These are phyloP conservation scores for Phycomyces blakesleeanus DNA, from an alignment of 192 early-diverging fungal genomes.

Conservation along the genomic window DNA sequence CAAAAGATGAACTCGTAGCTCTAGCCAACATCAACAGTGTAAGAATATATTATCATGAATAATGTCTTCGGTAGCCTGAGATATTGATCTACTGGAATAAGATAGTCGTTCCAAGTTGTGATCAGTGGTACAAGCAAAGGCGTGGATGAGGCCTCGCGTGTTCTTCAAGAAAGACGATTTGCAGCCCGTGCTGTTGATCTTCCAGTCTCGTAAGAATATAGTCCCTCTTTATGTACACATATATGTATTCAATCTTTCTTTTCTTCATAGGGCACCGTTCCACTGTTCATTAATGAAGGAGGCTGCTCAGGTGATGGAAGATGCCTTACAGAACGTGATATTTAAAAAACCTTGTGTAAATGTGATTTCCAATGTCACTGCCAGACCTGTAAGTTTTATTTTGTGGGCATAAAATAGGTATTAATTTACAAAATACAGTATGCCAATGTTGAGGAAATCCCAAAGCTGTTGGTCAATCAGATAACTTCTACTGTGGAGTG, in stretches of 20 bases:
- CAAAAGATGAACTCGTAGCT: constrained; percentile 73
- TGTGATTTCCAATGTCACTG: constrained; percentile 92
- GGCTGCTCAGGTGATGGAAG: constrained; percentile 71
- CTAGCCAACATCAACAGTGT: constrained; percentile 86
- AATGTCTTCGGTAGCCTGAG: not conserved
- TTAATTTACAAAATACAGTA: constrained; percentile 17
- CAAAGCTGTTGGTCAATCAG: constrained; percentile 66
- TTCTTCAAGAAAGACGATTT: constrained; percentile 75
- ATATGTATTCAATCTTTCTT: too few species aligned
- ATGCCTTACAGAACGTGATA: constrained; percentile 63
- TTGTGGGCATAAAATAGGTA: not conserved
- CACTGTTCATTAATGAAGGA: constrained; percentile 91
- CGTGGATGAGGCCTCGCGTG: constrained; percentile 78
- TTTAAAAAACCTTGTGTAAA: constrained; percentile 75
- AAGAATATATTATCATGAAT: not conserved
- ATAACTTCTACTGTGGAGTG: constrained; percentile 87
- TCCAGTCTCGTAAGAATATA: constrained; percentile 72
- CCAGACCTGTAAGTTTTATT: constrained; percentile 61
- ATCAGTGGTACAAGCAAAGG: constrained; percentile 85
- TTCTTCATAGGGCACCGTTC: constrained; percentile 89
- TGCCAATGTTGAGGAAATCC: constrained; percentile 51
- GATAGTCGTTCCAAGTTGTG: constrained; percentile 73
- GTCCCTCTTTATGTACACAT: not conserved
- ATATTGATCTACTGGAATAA: constrained; percentile 22
- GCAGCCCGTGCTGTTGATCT: constrained; percentile 85